Evolutionary conservation across 352 stramenopile species (phyloP).

Genomic region (Phytopythium helicoides): DNA sequence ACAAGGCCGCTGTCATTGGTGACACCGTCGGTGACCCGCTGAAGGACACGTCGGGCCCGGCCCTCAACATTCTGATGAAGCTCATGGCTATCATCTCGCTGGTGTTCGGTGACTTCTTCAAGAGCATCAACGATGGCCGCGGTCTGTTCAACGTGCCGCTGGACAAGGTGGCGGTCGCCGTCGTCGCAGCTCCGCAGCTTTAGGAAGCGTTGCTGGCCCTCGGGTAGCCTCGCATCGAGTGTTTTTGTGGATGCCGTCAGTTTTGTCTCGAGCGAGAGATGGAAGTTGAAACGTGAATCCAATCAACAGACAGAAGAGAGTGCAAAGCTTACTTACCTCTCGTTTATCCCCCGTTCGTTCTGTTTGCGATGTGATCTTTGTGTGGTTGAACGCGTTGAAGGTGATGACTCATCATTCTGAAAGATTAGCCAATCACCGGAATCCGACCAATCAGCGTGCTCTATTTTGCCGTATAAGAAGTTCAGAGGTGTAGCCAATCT

Average conservation of each 20-base stretch:
- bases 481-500: too few relatives aligned
- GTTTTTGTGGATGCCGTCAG: conserved; percentile 8
- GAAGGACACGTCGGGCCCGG: conserved; percentile 99
- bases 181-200: conserved; percentile 5
- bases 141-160: conserved; percentile 90
- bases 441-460: too few relatives aligned
- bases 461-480: too few relatives aligned
- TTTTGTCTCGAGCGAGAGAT: background rate
- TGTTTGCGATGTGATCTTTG: too few relatives aligned
- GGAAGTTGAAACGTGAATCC: conserved; percentile 5
- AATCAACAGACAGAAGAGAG: background rate
- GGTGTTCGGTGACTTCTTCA: conserved; percentile 99
- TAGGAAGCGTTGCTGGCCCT: background rate
- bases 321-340: too few relatives aligned
- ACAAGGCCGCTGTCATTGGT: conserved; percentile 97
- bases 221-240: background rate
- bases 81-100: conserved; percentile 99
- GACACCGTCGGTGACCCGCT: conserved; percentile 99
- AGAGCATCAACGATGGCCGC: conserved; percentile 95
- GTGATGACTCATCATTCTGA: too few relatives aligned
- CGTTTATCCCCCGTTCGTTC: too few relatives aligned
- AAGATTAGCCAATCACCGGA: too few relatives aligned
- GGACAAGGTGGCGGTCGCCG: conserved; percentile 13
- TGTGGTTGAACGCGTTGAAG: too few relatives aligned
- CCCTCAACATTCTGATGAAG: conserved; percentile 99